phyloP scores from a whole-genome alignment of 1,139 yeast genomes.

The Nakaseomyces nivariensis region DNA sequence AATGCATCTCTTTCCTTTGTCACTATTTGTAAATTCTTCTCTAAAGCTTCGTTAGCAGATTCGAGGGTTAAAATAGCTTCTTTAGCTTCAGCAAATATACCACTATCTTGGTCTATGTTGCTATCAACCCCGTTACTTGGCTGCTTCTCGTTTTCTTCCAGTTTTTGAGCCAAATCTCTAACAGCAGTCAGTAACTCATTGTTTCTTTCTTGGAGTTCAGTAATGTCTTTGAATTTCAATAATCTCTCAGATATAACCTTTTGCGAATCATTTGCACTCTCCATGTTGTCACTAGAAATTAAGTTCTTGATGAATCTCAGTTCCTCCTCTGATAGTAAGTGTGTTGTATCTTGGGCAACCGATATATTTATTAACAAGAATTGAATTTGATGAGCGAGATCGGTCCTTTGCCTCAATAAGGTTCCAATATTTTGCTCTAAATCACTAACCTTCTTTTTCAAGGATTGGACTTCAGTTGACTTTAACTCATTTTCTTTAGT shows the following conservation, averaged over 20 bases:
- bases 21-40: conserved; percentile 11
- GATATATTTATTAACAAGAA: conserved; percentile 61
- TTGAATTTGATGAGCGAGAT: conserved; percentile 74
- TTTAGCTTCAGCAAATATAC: conserved; percentile 63
- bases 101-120: conserved; percentile 35
- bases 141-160: conserved; percentile 40
- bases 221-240: conserved; percentile 55
- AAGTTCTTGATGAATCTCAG: conserved; percentile 35
- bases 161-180: conserved; percentile 55
- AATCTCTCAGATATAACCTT: conserved; percentile 60
- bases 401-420: conserved; percentile 50
- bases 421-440: conserved; percentile 33
- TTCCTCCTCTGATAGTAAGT: conserved; percentile 34
- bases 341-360: conserved; percentile 31
- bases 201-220: conserved; percentile 65
- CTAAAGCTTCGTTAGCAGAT: conserved; percentile 44
- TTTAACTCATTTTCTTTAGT: conserved; percentile 31
- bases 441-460: conserved; percentile 32
- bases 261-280: conserved; percentile 50
- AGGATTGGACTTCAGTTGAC: conserved; percentile 22
- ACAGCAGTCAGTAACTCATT: conserved; percentile 57
- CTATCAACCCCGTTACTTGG: background rate
- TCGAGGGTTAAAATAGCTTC: conserved; percentile 61
- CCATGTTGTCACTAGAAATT: conserved; percentile 23
- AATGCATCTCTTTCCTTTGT: conserved; percentile 18